Percentiles rank a stretch among this genome's conserved stretches.
phyloP scores from a whole-genome alignment of 2,329 filamentous ascomycete species.

The Fusarium sp. region DNA sequence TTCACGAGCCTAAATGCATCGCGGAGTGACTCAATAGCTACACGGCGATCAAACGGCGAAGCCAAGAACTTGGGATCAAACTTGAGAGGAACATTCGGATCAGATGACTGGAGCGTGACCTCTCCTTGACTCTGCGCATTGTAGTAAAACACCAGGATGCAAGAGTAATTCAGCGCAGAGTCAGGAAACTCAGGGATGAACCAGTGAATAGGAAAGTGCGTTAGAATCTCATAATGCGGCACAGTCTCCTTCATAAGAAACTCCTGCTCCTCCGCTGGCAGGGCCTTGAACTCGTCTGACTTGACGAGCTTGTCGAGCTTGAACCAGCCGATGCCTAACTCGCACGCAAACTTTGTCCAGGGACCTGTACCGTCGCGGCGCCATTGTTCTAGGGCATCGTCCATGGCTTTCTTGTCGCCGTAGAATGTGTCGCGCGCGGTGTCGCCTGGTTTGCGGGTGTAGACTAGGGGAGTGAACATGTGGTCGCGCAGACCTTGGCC shows the following conservation, averaged over 20 bases:
- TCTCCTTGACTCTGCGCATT: slow-evolving; percentile 64
- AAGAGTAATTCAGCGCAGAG: slow-evolving; percentile 53
- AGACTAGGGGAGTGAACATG: slow-evolving; percentile 50
- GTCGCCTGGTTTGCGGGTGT: slow-evolving; percentile 52
- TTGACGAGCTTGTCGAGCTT: slow-evolving; percentile 53
- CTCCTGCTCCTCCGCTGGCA: slow-evolving; percentile 55
- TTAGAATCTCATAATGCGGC: slow-evolving; percentile 65
- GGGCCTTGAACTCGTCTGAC: slow-evolving; percentile 58
- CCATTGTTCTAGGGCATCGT: slow-evolving; percentile 59
- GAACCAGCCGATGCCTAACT: slow-evolving; percentile 54
- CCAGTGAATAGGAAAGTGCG: slow-evolving; percentile 56
- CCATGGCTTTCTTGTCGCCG: slow-evolving; percentile 52
- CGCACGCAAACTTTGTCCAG: slow-evolving; percentile 52
- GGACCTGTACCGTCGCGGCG: slow-evolving; percentile 52
- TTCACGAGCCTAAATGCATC: slow-evolving; percentile 53
- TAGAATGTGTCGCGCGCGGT: slow-evolving; percentile 58
- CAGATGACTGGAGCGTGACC: slow-evolving; percentile 61
- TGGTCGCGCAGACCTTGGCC: slow-evolving; percentile 55
- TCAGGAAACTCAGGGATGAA: slow-evolving; percentile 51
- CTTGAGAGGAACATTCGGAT: slow-evolving; percentile 59
- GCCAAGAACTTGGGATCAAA: slow-evolving; percentile 64
- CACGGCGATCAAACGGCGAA: slow-evolving; percentile 63
- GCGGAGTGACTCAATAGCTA: slow-evolving; percentile 59
- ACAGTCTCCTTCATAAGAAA: slow-evolving; percentile 60
- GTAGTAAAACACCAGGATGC: slow-evolving; percentile 58